Base-by-base conservation (phyloP, 257 asterid species). In the Anisodus acutangulus region DNA sequence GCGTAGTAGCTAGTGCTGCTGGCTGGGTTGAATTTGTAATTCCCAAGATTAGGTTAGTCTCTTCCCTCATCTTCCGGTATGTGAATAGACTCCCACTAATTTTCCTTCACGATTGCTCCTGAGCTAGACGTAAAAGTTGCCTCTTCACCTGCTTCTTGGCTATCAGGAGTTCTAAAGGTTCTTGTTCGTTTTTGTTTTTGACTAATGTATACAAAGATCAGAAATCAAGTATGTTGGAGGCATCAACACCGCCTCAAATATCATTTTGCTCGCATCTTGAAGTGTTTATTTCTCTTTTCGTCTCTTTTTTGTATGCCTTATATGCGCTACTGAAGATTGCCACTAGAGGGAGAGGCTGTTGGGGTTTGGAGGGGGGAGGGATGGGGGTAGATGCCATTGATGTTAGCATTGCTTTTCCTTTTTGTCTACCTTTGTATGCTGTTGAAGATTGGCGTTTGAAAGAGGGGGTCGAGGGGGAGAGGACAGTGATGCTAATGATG, bases 381-480 rank as follows among this genome's bases (percentile, higher is more conserved):
- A 53, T 6, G 16, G 70, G 53, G 8, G 26, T 12, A 13, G 78
- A 69, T 90, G 35, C 90, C 78, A 16, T 69, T n/a, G 35, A 41
- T 69, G 22, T 69, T 55, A 49, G 0, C 60, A 55, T 55, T 55
- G 60, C 7, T 6, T 55, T 55, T 15, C 60, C 9, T 8, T 8
- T 8, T 3, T 90, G 90, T 94, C 90, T 89, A 83, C 35, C 35
- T 31, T 31, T 41, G 54, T 69, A 69, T 41, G 31, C 31, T 69
- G 16, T 37, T 17, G 78, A 39, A 69, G 78, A 39, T 41, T 16
- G 54, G 16, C 35, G 8, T 69, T 69, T 26, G 1, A 37, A 35
- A 31, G 45, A 49, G n/a, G 51, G 66, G 10, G 31, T 1, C 1
- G 19, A 55, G n/a, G 60, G 31, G 66, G 31, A 68, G 35, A 43